These are phyloP conservation scores for Fusarium xylarioides DNA, from an alignment of 2,329 filamentous ascomycete species.

Conservation along the genomic window DNA sequence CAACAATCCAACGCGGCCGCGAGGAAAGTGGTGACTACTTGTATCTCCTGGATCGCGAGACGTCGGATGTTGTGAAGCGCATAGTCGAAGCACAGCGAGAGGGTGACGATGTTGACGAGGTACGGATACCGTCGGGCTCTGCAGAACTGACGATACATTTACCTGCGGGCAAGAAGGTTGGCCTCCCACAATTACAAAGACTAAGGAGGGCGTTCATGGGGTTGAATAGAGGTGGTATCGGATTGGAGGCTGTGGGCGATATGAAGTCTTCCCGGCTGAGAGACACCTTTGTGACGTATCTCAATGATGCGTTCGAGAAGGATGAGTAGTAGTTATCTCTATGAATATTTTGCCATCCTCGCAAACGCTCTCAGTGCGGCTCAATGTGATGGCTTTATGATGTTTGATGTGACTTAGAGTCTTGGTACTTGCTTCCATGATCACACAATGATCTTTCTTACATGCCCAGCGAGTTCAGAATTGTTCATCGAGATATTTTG, in stretches of 20 bases:
- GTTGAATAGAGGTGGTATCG: slow-evolving; percentile 77
- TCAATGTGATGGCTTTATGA: background rate
- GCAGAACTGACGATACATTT: slow-evolving; percentile 68
- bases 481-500: background rate
- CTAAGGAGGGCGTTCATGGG: slow-evolving; percentile 80
- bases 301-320: slow-evolving; percentile 72
- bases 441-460: background rate
- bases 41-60: slow-evolving; percentile 81
- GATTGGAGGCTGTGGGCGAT: slow-evolving; percentile 63
- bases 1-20: slow-evolving; percentile 71
- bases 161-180: slow-evolving; percentile 68
- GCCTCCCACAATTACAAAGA: slow-evolving; percentile 79
- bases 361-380: background rate
- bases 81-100: slow-evolving; percentile 76
- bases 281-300: slow-evolving; percentile 71
- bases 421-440: background rate
- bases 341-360: background rate
- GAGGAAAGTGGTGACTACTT: slow-evolving; percentile 78
- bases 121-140: slow-evolving; percentile 56
- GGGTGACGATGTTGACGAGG: slow-evolving; percentile 67
- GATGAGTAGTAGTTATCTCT: slow-evolving; percentile 53
- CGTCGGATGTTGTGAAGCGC: slow-evolving; percentile 77
- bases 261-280: slow-evolving; percentile 64
- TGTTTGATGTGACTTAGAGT: background rate
- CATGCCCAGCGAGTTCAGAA: background rate